A percentile compares a stretch with the other conserved stretches of the same genome.
Conservation (phyloP, 306 rosid genomes). For the Cucurbita pepo region DNA sequence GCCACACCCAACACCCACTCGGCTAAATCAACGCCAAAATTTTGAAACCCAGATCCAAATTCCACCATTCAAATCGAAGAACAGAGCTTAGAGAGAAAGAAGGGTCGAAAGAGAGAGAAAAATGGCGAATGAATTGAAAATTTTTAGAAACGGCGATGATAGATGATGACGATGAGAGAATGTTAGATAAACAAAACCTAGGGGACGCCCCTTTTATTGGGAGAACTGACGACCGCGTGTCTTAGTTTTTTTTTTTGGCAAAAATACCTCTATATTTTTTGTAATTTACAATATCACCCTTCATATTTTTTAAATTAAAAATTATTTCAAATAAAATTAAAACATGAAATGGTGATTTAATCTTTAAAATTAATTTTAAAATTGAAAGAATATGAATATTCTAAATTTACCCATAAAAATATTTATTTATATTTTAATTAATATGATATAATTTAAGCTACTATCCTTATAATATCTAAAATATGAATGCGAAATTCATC, state of each 20-base stretch:
- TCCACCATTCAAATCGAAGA: not conserved
- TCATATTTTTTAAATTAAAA: too few species aligned
- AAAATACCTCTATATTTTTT: too few species aligned
- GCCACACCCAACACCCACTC: not conserved
- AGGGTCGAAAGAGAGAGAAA: not conserved
- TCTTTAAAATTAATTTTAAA: too few species aligned
- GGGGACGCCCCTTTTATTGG: slow-evolving; percentile 4
- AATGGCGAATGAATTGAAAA: not conserved
- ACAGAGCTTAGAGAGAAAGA: not conserved
- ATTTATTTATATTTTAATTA: not conserved
- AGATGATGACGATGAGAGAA: not conserved
- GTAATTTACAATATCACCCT: too few species aligned
- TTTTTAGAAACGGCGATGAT: not conserved
- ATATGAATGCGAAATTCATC: not conserved
- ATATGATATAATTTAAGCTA: not conserved
- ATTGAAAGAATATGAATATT: too few species aligned
- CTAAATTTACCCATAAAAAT: not conserved
- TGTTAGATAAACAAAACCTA: not conserved
- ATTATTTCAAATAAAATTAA: too few species aligned
- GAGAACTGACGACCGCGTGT: not conserved
- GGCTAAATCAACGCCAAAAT: not conserved
- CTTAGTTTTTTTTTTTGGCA: not conserved
- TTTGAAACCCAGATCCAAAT: not conserved
- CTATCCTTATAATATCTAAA: not conserved
- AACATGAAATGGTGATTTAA: too few species aligned